These are phyloP conservation scores for Moricandia moricandioides DNA, from an alignment of 345 rosid genomes.

Conservation along the genomic window DNA sequence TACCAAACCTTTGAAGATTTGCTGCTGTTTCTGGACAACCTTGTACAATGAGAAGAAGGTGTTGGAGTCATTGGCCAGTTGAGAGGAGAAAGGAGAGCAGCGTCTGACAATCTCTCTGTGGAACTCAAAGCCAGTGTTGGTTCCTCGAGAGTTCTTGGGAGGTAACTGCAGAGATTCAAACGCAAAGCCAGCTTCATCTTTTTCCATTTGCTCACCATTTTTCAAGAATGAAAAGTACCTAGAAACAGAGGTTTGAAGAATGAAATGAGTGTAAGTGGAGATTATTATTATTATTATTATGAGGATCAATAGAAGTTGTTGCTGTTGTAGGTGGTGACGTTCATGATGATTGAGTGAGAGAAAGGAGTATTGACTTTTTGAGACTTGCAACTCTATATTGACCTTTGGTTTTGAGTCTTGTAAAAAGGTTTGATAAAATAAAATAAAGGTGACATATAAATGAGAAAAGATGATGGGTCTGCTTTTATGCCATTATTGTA, in stretches of 20 bases:
- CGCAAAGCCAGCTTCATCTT: slow-evolving; percentile 67
- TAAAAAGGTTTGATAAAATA: not conserved
- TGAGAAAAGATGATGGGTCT: slow-evolving; percentile 7
- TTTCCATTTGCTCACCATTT: slow-evolving; percentile 74
- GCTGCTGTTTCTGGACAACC: slow-evolving; percentile 57
- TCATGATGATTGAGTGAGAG: not conserved
- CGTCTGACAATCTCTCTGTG: slow-evolving; percentile 60
- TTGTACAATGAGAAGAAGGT: slow-evolving; percentile 59
- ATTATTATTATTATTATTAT: not conserved
- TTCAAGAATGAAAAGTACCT: not conserved
- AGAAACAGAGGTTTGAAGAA: not conserved
- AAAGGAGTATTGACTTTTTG: not conserved
- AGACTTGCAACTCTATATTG: slow-evolving; percentile 7
- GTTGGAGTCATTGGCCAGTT: slow-evolving; percentile 62
- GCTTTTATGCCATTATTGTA: slow-evolving; percentile 14
- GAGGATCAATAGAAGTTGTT: not conserved
- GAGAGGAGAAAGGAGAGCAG: slow-evolving; percentile 60
- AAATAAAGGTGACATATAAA: not conserved
- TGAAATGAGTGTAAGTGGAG: not conserved
- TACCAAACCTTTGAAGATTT: slow-evolving; percentile 69
- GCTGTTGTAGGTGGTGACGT: slow-evolving; percentile 1
- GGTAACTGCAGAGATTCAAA: slow-evolving; percentile 54
- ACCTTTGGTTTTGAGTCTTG: slow-evolving; percentile 12
- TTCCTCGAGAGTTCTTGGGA: slow-evolving; percentile 55
- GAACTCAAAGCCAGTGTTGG: slow-evolving; percentile 37